Percentiles rank a stretch among this genome's conserved stretches.
These are phyloP conservation scores for Solanum piurae DNA, from an alignment of 257 asterid species.

Conservation along the genomic window DNA sequence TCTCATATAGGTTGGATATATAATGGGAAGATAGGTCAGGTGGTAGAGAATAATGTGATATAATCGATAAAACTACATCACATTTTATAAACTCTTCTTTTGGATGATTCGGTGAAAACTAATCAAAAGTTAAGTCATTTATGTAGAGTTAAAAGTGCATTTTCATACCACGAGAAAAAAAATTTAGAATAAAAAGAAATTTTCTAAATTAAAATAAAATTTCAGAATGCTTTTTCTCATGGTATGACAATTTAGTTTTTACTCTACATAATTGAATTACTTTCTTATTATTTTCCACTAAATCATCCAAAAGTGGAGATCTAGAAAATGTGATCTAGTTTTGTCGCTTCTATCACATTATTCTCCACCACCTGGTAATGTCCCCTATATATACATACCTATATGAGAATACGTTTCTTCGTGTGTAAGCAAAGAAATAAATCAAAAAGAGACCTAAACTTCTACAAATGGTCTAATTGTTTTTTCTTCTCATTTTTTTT, in stretches of 20 bases:
- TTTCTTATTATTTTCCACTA: background rate
- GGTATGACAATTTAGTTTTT: no score
- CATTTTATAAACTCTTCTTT: background rate
- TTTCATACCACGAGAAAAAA: no score
- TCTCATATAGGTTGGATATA: background rate
- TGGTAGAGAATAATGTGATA: background rate
- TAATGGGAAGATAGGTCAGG: background rate
- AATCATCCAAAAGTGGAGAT: background rate
- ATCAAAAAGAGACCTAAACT: background rate
- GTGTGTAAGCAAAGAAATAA: background rate
- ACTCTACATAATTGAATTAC: background rate
- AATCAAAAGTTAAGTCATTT: no score
- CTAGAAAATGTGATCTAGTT: no score
- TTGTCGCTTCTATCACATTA: no score
- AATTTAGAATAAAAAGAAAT: no score
- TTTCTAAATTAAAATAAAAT: no score
- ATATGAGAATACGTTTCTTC: background rate
- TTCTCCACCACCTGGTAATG: background rate
- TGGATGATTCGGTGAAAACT: no score
- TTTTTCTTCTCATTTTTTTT: background rate
- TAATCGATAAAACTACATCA: background rate
- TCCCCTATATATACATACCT: background rate
- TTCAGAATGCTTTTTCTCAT: no score
- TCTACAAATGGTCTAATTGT: background rate
- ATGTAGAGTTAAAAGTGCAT: no score